Evolutionary conservation across 1,139 yeast species (phyloP).

Genomic region (Saccharomyces hybrid): DNA sequence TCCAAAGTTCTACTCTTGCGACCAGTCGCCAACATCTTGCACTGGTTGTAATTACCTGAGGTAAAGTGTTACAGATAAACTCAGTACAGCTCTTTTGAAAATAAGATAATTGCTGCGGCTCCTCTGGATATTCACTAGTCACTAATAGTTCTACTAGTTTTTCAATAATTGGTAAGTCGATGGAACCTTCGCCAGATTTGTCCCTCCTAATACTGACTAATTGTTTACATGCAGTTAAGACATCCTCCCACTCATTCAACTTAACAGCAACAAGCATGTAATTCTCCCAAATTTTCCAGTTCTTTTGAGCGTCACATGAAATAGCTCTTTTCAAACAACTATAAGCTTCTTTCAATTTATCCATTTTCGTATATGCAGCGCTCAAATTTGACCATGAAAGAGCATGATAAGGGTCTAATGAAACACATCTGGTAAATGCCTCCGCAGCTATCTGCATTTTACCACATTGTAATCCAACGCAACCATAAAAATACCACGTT

Average conservation of each 20-base stretch:
- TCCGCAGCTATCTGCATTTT: conserved; percentile 79
- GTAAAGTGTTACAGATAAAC: conserved; percentile 57
- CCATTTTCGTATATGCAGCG: conserved; percentile 60
- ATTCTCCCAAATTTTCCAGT: conserved; percentile 91
- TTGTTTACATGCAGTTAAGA: conserved; percentile 59
- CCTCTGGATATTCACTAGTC: conserved; percentile 42
- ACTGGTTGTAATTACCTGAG: conserved; percentile 59
- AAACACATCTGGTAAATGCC: conserved; percentile 86
- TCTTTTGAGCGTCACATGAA: conserved; percentile 58
- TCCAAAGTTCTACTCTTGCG: conserved; percentile 82
- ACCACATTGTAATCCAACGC: conserved; percentile 70
- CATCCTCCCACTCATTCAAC: conserved; percentile 81
- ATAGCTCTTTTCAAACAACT: conserved; percentile 76
- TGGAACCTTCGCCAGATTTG: conserved; percentile 50
- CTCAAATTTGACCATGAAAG: conserved; percentile 95
- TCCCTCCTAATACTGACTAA: conserved; percentile 50
- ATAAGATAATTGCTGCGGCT: conserved; percentile 33
- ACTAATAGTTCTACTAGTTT: conserved; percentile 61
- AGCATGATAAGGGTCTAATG: conserved; percentile 74
- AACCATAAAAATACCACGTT: conserved; percentile 91
- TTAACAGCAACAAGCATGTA: conserved; percentile 75
- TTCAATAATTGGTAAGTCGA: conserved; percentile 73
- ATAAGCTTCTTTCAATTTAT: conserved; percentile 68
- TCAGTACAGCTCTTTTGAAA: conserved; percentile 64
- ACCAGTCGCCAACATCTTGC: conserved; percentile 78